A percentile compares a stretch with the other conserved stretches of the same genome.
phyloP scores from a whole-genome alignment of 768 basidiomycete genomes.

The Paxillus rubicundulus region DNA sequence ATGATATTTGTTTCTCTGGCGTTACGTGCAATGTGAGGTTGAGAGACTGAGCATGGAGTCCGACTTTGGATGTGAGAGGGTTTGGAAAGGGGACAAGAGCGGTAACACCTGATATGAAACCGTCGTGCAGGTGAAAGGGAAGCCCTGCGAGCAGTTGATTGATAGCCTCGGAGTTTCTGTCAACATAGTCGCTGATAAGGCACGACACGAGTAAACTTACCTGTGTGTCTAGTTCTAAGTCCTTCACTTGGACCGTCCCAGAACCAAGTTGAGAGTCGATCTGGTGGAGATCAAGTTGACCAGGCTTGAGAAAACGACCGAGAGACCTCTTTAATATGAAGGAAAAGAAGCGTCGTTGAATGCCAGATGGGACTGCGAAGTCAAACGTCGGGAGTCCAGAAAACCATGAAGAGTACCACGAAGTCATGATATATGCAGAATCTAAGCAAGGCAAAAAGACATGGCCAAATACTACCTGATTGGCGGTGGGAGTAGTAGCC shows the following conservation, averaged over 20 bases:
- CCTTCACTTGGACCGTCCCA: slow-evolving; percentile 82
- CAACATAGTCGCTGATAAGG: slow-evolving; percentile 11
- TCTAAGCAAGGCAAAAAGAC: slow-evolving; percentile 14
- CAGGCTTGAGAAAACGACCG: slow-evolving; percentile 84
- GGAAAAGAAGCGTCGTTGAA: slow-evolving; percentile 88
- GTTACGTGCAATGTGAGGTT: slow-evolving; percentile 62
- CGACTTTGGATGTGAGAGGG: slow-evolving; percentile 70
- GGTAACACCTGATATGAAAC: slow-evolving; percentile 70
- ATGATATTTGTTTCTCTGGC: slow-evolving; percentile 17
- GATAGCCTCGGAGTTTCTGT: slow-evolving; percentile 57
- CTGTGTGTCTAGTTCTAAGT: slow-evolving; percentile 73
- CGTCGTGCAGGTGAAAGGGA: slow-evolving; percentile 67
- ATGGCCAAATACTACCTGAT: slow-evolving; percentile 11
- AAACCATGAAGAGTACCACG: slow-evolving; percentile 60
- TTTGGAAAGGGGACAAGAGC: slow-evolving; percentile 86
- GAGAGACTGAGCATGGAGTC: slow-evolving; percentile 65
- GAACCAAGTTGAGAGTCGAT: slow-evolving; percentile 93
- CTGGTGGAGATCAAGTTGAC: slow-evolving; percentile 81
- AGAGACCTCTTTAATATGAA: slow-evolving; percentile 81
- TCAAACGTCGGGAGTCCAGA: slow-evolving; percentile 59
- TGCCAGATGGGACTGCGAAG: slow-evolving; percentile 61
- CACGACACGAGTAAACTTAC: slow-evolving; percentile 42
- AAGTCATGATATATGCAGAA: slow-evolving; percentile 35
- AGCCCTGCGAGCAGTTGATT: slow-evolving; percentile 63
- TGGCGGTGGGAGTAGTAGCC: not conserved